Conservation (phyloP, 306 rosid genomes). For the Vachellia pachyceras region DNA sequence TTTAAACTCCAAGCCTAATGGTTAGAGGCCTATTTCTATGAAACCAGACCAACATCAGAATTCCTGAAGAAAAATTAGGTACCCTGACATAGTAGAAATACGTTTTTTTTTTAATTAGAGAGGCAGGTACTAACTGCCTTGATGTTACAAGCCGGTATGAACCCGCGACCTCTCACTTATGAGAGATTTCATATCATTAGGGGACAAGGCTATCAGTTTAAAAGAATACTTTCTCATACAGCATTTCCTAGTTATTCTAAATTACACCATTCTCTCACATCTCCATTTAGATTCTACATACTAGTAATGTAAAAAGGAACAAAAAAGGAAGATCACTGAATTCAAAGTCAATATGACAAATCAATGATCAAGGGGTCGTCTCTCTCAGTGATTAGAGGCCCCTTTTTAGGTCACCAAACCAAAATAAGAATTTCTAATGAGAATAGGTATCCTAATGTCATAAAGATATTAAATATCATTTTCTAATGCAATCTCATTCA, state of each 20-base stretch:
- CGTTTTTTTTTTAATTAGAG: too few relatives aligned
- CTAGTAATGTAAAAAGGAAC: not conserved
- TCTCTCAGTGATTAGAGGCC: not conserved
- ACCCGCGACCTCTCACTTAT: too few relatives aligned
- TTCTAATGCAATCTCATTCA: not conserved
- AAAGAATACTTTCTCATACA: not conserved
- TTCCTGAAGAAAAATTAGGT: not conserved
- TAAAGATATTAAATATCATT: not conserved
- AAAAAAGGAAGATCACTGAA: not conserved
- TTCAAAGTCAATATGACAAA: not conserved
- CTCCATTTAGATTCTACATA: not conserved
- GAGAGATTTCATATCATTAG: too few relatives aligned
- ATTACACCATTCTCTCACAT: not conserved
- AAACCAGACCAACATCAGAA: not conserved
- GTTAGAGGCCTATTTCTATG: not conserved
- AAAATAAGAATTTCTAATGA: not conserved
- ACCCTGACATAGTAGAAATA: not conserved
- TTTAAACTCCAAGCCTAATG: constrained; percentile 1
- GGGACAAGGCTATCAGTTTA: too few relatives aligned
- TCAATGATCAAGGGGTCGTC: not conserved
- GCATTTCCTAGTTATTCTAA: not conserved
- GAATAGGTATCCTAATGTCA: not conserved
- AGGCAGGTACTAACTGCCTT: too few relatives aligned
- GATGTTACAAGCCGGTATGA: too few relatives aligned
- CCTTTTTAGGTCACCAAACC: not conserved